Conservation (phyloP, 2,329 filamentous ascomycete species). For the Ophiostoma sp. region DNA sequence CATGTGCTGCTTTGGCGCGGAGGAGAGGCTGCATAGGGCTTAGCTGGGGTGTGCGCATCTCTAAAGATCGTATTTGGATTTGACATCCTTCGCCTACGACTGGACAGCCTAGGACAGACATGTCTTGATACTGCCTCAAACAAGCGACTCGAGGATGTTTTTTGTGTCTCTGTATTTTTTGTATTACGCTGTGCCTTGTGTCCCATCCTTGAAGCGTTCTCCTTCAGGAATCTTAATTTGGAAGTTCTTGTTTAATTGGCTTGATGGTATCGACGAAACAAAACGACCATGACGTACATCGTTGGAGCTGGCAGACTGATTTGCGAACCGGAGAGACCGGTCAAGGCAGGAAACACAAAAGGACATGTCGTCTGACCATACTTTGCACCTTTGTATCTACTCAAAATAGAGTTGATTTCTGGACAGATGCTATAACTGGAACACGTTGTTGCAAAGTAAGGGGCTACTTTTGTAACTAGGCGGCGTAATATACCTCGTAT, state of each 20-base stretch:
- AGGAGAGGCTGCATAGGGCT: neutral
- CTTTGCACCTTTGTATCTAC: too few species aligned
- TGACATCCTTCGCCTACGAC: neutral
- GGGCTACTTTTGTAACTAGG: neutral
- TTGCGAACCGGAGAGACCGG: neutral
- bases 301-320: neutral
- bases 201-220: neutral
- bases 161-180: neutral
- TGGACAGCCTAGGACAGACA: neutral
- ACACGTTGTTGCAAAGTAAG: neutral
- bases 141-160: neutral
- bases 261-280: neutral
- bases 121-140: conserved; percentile 13
- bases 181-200: neutral
- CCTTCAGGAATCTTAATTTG: conserved; percentile 5
- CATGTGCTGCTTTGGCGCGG: neutral
- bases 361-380: neutral
- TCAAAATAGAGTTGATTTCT: neutral
- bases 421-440: neutral
- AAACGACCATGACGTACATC: conserved; percentile 1
- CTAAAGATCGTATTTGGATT: neutral
- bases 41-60: neutral
- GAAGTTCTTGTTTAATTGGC: neutral
- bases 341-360: neutral
- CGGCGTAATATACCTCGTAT: neutral